These are phyloP conservation scores for Candida neerlandica DNA, from an alignment of 1,139 yeast species.

Conservation along the genomic window DNA sequence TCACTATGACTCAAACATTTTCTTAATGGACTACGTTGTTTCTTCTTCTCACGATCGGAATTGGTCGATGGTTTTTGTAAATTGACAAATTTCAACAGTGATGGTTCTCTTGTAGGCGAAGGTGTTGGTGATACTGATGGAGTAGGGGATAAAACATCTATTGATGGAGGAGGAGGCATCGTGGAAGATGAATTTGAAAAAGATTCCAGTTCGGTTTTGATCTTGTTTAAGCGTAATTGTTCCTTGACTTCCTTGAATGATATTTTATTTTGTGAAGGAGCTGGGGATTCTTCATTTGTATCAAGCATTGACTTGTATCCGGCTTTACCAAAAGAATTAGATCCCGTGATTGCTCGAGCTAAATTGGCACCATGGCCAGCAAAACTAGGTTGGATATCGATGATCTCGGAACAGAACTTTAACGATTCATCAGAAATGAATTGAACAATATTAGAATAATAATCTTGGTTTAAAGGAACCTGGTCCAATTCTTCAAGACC, in stretches of 20 bases:
- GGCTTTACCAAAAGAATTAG: conserved; percentile 25
- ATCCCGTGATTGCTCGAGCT: conserved; percentile 51
- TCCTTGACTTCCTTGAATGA: conserved; percentile 43
- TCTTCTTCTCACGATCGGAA: neutral
- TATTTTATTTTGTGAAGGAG: conserved; percentile 23
- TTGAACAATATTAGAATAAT: conserved; percentile 33
- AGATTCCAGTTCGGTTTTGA: conserved; percentile 8
- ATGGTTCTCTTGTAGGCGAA: conserved; percentile 10
- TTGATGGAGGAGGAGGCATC: conserved; percentile 2
- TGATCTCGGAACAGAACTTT: conserved; percentile 39
- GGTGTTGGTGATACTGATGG: conserved; percentile 19
- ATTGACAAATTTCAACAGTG: conserved; percentile 30
- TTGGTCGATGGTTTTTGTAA: conserved; percentile 21
- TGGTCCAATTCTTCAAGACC: conserved; percentile 21
- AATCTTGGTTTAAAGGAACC: conserved; percentile 27
- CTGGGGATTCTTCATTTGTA: conserved; percentile 24
- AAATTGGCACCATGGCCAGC: conserved; percentile 47
- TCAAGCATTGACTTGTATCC: conserved; percentile 45
- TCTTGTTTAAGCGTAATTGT: conserved; percentile 23
- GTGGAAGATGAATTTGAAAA: conserved; percentile 7
- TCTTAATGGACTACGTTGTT: conserved; percentile 1
- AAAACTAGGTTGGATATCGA: conserved; percentile 38
- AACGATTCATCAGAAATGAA: conserved; percentile 44
- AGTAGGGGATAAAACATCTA: conserved; percentile 5
- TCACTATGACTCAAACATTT: conserved; percentile 16